These are phyloP conservation scores for Datisca glomerata DNA, from an alignment of 306 rosid species.

Conservation along the genomic window DNA sequence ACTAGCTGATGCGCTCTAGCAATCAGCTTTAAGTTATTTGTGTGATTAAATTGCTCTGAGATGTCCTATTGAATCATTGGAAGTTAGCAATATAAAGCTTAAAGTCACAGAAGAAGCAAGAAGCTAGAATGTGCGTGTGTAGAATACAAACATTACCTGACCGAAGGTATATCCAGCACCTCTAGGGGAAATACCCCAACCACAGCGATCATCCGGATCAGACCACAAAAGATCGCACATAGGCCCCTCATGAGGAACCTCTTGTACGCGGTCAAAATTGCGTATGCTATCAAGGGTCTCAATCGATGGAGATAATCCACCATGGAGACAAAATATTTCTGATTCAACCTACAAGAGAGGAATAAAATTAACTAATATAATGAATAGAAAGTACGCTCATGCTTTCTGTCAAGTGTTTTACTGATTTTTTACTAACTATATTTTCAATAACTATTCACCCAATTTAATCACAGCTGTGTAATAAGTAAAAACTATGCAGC, in stretches of 20 bases:
- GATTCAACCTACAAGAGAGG: constrained; percentile 61
- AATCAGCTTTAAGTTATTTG: constrained; percentile 81
- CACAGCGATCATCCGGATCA: constrained; percentile 94
- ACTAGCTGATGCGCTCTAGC: constrained; percentile 99
- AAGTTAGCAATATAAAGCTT: neutral
- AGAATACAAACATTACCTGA: constrained; percentile 69
- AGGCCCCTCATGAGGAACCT: constrained; percentile 96
- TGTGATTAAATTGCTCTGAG: constrained; percentile 92
- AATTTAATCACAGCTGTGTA: too few species aligned
- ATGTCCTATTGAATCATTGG: constrained; percentile 43
- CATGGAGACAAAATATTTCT: constrained; percentile 91
- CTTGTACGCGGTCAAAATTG: constrained; percentile 93
- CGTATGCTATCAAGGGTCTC: constrained; percentile 89
- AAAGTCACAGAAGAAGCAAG: too few species aligned
- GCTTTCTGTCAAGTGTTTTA: too few species aligned
- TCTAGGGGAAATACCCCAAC: constrained; percentile 95
- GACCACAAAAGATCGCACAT: constrained; percentile 98
- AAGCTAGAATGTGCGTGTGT: neutral
- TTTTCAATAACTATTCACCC: too few species aligned
- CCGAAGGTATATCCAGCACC: constrained; percentile 97
- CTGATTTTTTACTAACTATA: too few species aligned
- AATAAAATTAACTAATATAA: too few species aligned
- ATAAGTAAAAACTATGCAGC: neutral
- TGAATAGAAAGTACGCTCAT: too few species aligned
- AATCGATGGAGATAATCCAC: constrained; percentile 90